phyloP scores from a whole-genome alignment of 116 monocot species.

The Dioscorea cayenensis region DNA sequence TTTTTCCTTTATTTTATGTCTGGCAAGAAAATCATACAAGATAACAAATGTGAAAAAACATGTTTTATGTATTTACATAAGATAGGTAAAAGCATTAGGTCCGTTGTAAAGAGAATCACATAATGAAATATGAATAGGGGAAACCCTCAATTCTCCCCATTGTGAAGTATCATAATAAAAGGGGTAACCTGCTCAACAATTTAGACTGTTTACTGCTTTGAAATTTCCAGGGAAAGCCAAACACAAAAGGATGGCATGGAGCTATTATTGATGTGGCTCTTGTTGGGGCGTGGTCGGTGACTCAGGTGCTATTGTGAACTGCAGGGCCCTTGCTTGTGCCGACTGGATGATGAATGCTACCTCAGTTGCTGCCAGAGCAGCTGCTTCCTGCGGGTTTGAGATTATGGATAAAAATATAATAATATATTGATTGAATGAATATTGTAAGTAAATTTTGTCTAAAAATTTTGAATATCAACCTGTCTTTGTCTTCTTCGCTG shows the following conservation, averaged over 20 bases:
- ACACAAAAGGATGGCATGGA: neutral
- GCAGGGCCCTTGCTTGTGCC: slow-evolving; percentile 44
- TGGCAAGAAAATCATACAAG: too few relatives aligned
- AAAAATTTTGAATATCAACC: slow-evolving; percentile 15
- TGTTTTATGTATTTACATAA: too few relatives aligned
- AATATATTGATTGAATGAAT: neutral
- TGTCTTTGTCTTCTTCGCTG: slow-evolving; percentile 69
- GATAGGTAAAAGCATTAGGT: too few relatives aligned
- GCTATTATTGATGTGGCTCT: slow-evolving; percentile 29
- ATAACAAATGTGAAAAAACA: too few relatives aligned
- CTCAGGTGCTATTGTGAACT: slow-evolving; percentile 67
- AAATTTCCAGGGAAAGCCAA: neutral
- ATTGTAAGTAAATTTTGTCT: neutral
- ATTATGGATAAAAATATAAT: neutral
- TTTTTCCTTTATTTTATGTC: too few relatives aligned
- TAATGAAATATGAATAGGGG: too few relatives aligned
- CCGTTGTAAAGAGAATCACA: too few relatives aligned
- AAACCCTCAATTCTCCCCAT: too few relatives aligned
- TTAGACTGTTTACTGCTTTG: neutral
- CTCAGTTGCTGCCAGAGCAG: slow-evolving; percentile 54
- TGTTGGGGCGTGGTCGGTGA: slow-evolving; percentile 47
- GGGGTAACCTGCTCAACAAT: too few relatives aligned
- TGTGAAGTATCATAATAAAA: too few relatives aligned
- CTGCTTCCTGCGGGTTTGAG: slow-evolving; percentile 39
- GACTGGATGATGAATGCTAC: slow-evolving; percentile 75